Evolutionary conservation across 1,284 basidiomycete species (phyloP), one percentile per base, ranked within the genome.

Genomic region (Ustilago hordei): DNA sequence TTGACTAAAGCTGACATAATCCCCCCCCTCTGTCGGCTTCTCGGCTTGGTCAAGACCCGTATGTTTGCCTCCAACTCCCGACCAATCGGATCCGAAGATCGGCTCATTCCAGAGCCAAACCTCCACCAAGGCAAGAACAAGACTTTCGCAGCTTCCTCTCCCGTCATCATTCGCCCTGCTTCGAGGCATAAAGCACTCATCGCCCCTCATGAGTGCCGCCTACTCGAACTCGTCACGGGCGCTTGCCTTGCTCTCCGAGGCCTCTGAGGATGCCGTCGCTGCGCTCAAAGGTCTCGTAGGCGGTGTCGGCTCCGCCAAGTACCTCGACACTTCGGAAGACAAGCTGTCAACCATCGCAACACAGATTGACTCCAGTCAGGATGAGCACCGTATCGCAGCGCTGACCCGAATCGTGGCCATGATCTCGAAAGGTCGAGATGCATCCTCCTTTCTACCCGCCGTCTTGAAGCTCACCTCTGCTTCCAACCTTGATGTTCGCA

Each of bases 381-480:
- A 84, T 45, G 76, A 74, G n/a, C 78, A 81, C 12, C 72, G 80
- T 19, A 73, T 85, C 41, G 81, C 80, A 36, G 84, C 81, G 1
- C 76, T 85, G 17, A 79, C 79, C 13, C 55, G 80, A 34, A 80
- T 85, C 45, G 77, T 85, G 13, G 83, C 82, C 8, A 73, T 95
- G 86, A 95, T 97, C 75, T 95, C 93, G 43, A 96, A 96, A 88
- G 93, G 92, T 36, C 92, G 94, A 58, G 93, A 95, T 81, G 94
- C 95, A 75, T 93, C 95, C 41, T 91, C 92, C 69, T 95, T 94
- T 89, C 81, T 83, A 35, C 85, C 78, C 48, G 75, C 75, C 41
- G 84, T 84, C 15, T 67, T 85, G 36, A 85, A 85, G 64, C 75
- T 85, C 32, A 78, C 86, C 15, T 86, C 87, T 0, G 69, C 80